A percentile compares a stretch with the other conserved stretches of the same genome.
These are phyloP conservation scores for Schizosaccharomyces versatilis DNA, from an alignment of 1,139 yeast genomes.

Conservation along the genomic window DNA sequence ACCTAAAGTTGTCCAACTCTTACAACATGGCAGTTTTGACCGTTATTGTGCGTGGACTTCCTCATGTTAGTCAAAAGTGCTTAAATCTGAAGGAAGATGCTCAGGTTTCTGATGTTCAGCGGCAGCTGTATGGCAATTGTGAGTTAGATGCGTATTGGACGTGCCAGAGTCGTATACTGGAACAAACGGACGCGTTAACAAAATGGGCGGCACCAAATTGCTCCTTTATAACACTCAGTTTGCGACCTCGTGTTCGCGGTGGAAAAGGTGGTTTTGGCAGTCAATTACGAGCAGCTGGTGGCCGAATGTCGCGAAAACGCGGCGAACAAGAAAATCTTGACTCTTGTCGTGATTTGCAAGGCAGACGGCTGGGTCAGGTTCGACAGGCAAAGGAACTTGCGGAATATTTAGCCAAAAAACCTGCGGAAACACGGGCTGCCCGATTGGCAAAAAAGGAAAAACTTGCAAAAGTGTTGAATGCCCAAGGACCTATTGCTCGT, in stretches of 20 bases:
- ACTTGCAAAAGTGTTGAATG: background rate
- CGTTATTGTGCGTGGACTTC: no score
- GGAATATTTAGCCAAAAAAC: background rate
- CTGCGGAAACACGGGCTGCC: background rate
- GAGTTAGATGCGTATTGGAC: no score
- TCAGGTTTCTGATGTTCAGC: no score
- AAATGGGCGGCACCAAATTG: no score
- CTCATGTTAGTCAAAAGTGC: no score
- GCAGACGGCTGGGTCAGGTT: slow-evolving; percentile 20
- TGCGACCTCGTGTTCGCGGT: slow-evolving; percentile 21
- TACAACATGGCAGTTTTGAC: no score
- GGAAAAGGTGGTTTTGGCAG: slow-evolving; percentile 33
- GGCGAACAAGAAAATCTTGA: slow-evolving; percentile 17
- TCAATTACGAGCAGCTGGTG: slow-evolving; percentile 23
- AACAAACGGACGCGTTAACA: no score
- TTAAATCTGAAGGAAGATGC: no score
- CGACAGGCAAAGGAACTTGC: slow-evolving; percentile 19
- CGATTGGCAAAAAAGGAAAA: background rate
- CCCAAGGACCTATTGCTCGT: background rate
- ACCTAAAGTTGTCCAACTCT: no score
- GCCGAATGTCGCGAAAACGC: slow-evolving; percentile 18
- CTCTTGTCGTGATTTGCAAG: slow-evolving; percentile 22
- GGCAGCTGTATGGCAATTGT: no score
- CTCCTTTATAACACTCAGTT: slow-evolving; percentile 6
- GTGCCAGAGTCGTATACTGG: no score